phyloP scores from a whole-genome alignment of 1,139 yeast genomes.

The Blastobotrys indianensis region DNA sequence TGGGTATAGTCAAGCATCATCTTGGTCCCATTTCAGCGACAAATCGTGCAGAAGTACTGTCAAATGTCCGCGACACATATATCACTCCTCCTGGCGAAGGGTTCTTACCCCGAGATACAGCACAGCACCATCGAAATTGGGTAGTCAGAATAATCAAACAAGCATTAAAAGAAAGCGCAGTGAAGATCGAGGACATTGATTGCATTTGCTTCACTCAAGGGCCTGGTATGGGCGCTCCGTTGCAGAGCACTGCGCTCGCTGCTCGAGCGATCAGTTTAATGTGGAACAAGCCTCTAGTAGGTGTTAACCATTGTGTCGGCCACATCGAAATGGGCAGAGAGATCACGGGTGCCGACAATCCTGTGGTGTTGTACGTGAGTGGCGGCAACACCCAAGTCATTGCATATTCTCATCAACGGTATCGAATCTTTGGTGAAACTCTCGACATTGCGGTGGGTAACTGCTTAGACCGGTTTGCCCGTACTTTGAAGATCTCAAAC shows the following conservation, averaged over 20 bases:
- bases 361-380: conserved; percentile 92
- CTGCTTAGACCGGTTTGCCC: conserved; percentile 91
- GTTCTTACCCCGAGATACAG: conserved; percentile 90
- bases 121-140: conserved; percentile 95
- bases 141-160: conserved; percentile 69
- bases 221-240: conserved; percentile 99
- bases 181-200: conserved; percentile 58
- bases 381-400: conserved; percentile 99
- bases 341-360: conserved; percentile 90
- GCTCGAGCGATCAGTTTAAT: conserved; percentile 80
- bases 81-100: conserved; percentile 98
- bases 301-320: conserved; percentile 96
- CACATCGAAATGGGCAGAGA: conserved; percentile 99
- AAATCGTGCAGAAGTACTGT: conserved; percentile 67
- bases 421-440: conserved; percentile 95
- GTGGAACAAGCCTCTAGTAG: conserved; percentile 82
- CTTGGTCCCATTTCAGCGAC: conserved; percentile 36
- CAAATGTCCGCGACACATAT: conserved; percentile 91
- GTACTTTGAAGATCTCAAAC: conserved; percentile 81
- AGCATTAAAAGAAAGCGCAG: conserved; percentile 59
- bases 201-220: conserved; percentile 96
- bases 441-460: conserved; percentile 96
- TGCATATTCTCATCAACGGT: conserved; percentile 88
- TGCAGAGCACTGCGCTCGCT: conserved; percentile 86
- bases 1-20: conserved; percentile 78